phyloP scores from a whole-genome alignment of 257 asterid genomes.

The Penstemon davidsonii region DNA sequence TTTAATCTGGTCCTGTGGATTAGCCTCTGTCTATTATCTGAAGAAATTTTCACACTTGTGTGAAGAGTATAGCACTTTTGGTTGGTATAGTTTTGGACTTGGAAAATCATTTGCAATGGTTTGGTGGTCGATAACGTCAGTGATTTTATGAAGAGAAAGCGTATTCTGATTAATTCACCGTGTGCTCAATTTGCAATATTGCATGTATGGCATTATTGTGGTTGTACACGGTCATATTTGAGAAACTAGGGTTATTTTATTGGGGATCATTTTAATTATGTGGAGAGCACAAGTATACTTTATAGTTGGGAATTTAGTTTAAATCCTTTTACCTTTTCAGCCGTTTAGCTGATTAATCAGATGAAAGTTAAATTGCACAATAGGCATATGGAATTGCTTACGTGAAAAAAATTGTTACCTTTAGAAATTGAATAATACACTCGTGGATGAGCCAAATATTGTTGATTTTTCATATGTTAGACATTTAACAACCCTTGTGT shows the following conservation, averaged over 20 bases:
- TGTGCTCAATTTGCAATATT: slow-evolving; percentile 1
- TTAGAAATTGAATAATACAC: no score
- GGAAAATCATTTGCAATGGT: background rate
- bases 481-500: background rate
- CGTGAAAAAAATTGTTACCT: no score
- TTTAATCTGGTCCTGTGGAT: background rate
- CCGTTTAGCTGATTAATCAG: background rate
- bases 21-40: background rate
- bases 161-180: background rate
- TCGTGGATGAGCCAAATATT: no score
- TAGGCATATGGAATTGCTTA: background rate
- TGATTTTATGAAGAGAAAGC: slow-evolving; percentile 14
- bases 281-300: background rate
- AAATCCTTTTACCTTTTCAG: background rate
- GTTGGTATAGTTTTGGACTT: background rate
- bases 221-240: background rate
- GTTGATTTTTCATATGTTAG: no score
- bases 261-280: background rate
- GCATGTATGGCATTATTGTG: background rate
- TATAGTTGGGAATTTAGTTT: background rate
- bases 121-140: background rate
- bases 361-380: slow-evolving; percentile 3
- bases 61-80: background rate
- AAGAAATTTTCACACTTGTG: background rate
- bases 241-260: background rate